Conservation (phyloP, 768 basidiomycete genomes). For the Hygrophoropsis aurantiaca region DNA sequence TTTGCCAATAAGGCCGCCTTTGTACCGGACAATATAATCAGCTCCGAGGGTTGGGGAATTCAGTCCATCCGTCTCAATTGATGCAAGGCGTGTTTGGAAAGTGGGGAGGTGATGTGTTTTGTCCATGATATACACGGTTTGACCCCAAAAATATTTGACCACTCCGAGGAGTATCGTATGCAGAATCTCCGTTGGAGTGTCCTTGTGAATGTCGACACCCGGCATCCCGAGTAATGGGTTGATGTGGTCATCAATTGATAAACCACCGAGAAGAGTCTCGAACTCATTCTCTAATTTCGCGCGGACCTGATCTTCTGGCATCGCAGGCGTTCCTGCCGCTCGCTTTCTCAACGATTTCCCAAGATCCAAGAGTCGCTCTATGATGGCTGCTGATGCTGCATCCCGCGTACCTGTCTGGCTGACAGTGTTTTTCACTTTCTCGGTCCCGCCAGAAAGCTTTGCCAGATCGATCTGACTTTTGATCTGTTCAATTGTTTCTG, state of each 20-base stretch:
- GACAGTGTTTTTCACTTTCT: slow-evolving; percentile 15
- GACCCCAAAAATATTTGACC: slow-evolving; percentile 35
- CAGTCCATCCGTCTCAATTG: slow-evolving; percentile 22
- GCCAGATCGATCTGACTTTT: slow-evolving; percentile 8
- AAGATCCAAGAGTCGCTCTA: slow-evolving; percentile 30
- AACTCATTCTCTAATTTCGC: slow-evolving; percentile 1
- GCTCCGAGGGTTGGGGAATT: slow-evolving; percentile 21
- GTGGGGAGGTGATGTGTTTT: slow-evolving; percentile 13
- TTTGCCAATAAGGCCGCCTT: slow-evolving; percentile 28
- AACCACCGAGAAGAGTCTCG: background rate
- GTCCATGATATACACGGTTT: slow-evolving; percentile 19
- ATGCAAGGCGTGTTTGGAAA: slow-evolving; percentile 25
- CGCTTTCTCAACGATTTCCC: slow-evolving; percentile 15
- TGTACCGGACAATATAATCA: slow-evolving; percentile 32
- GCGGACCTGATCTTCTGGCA: slow-evolving; percentile 1
- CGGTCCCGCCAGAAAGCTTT: slow-evolving; percentile 3
- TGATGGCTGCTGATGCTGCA: slow-evolving; percentile 26
- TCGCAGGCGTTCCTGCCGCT: background rate
- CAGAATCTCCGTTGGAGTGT: slow-evolving; percentile 33
- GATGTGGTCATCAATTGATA: background rate
- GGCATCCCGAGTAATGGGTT: slow-evolving; percentile 5
- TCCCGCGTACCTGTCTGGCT: slow-evolving; percentile 38
- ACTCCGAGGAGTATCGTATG: slow-evolving; percentile 35
- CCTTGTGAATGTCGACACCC: slow-evolving; percentile 30
- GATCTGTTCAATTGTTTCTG: background rate